A percentile compares a stretch with the other conserved stretches of the same genome.
phyloP scores from a whole-genome alignment of 2,329 filamentous ascomycete species.

The Trichoderma gracile region DNA sequence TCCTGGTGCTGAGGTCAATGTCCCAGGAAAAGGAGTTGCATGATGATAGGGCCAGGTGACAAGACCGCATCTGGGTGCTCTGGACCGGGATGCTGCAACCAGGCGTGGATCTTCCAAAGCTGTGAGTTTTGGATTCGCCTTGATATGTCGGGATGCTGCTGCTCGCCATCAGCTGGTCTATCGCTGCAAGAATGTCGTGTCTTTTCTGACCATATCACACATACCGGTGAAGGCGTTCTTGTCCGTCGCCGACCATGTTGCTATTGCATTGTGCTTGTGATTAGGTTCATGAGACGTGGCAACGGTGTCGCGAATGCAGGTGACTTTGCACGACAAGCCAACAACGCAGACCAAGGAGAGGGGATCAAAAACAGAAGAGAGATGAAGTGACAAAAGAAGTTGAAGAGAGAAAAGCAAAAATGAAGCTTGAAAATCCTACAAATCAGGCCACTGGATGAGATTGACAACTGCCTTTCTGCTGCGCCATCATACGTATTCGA shows the following conservation, averaged over 20 bases:
- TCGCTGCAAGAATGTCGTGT: slow-evolving; percentile 20
- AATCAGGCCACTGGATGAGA: background rate
- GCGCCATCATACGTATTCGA: slow-evolving; percentile 8
- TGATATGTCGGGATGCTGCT: slow-evolving; percentile 21
- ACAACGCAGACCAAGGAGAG: background rate
- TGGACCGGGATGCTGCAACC: slow-evolving; percentile 8
- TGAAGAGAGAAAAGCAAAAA: background rate
- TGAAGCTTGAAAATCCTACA: background rate
- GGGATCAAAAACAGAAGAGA: background rate
- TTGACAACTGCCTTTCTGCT: background rate
- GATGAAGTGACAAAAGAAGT: background rate
- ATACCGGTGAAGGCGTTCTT: background rate
- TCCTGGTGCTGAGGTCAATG: slow-evolving; percentile 16
- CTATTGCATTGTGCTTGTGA: background rate
- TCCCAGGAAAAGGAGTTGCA: slow-evolving; percentile 9
- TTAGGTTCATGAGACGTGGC: background rate
- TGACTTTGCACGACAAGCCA: background rate
- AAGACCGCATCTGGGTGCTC: background rate
- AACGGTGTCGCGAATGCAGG: slow-evolving; percentile 2
- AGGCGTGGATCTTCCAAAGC: slow-evolving; percentile 14
- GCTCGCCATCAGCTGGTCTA: slow-evolving; percentile 8
- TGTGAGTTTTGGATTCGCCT: slow-evolving; percentile 25
- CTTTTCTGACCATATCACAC: slow-evolving; percentile 5
- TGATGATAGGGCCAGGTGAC: slow-evolving; percentile 19
- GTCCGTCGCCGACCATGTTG: background rate